Evolutionary conservation across 768 basidiomycete species (phyloP).

Genomic region (Mycena maculata): DNA sequence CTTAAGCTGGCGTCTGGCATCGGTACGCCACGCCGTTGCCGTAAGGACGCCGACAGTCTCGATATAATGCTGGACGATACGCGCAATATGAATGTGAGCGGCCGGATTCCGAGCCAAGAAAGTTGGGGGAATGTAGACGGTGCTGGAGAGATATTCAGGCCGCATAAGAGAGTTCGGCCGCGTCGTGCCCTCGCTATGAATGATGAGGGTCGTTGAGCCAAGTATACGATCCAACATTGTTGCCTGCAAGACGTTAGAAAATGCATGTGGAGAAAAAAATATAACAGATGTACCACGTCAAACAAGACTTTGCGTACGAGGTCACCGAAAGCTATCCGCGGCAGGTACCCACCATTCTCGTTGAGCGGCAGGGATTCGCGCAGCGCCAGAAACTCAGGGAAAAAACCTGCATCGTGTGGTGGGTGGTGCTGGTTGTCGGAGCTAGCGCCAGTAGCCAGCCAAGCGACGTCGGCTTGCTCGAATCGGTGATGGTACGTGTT

Average conservation of each 20-base stretch:
- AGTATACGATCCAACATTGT: constrained; percentile 14
- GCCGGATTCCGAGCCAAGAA: not conserved
- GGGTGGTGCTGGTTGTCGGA: not conserved
- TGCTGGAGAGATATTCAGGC: constrained; percentile 8
- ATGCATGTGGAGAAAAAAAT: not conserved
- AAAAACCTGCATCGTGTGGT: not conserved
- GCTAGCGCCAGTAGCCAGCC: not conserved
- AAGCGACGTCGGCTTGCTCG: not conserved
- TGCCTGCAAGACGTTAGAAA: constrained; percentile 1
- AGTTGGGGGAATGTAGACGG: constrained; percentile 10
- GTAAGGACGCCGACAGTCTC: constrained; percentile 7
- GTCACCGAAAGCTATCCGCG: not conserved
- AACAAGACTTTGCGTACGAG: not conserved
- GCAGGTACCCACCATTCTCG: not conserved
- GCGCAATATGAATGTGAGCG: not conserved
- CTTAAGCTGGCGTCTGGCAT: not conserved
- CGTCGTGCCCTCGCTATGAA: constrained; percentile 23
- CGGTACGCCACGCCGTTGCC: not conserved
- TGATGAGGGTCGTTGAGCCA: constrained; percentile 19
- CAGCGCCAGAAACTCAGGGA: not conserved
- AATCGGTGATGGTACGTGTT: not conserved
- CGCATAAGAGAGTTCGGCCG: constrained; percentile 1
- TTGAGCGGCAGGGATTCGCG: not conserved
- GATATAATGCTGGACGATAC: constrained; percentile 6
- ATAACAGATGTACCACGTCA: constrained; percentile 1